Evolutionary conservation across 768 basidiomycete genomes (phyloP).

Genomic region (Cubamyces lactineus): DNA sequence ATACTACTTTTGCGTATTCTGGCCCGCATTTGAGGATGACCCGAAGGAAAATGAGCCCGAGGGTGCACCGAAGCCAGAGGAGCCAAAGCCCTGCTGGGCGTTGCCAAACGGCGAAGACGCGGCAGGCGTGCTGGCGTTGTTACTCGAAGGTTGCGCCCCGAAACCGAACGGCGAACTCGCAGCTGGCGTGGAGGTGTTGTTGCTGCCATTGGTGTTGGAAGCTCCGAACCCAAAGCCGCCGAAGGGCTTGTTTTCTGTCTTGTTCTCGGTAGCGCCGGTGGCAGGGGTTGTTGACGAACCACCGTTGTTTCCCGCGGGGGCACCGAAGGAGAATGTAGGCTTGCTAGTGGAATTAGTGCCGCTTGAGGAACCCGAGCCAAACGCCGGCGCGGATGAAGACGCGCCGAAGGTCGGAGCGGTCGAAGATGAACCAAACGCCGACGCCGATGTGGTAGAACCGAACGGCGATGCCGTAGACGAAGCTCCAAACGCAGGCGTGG

Average conservation of each 20-base stretch:
- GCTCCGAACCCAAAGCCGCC: slow-evolving; percentile 24
- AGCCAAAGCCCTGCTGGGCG: background rate
- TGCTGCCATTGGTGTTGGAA: background rate
- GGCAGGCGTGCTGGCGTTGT: slow-evolving; percentile 1
- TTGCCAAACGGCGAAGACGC: slow-evolving; percentile 19
- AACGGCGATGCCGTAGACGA: slow-evolving; percentile 3
- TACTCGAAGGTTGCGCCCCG: slow-evolving; percentile 12
- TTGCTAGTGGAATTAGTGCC: slow-evolving; percentile 8
- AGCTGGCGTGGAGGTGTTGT: slow-evolving; percentile 9
- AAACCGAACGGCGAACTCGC: slow-evolving; percentile 11
- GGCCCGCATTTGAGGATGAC: slow-evolving; percentile 10
- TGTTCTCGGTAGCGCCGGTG: background rate
- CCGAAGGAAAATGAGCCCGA: slow-evolving; percentile 17
- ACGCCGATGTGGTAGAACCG: background rate
- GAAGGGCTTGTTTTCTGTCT: slow-evolving; percentile 12
- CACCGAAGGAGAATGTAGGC: slow-evolving; percentile 23
- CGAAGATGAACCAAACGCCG: slow-evolving; percentile 1
- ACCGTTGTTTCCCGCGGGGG: background rate
- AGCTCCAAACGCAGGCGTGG: background rate
- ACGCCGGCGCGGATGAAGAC: slow-evolving; percentile 21
- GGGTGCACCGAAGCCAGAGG: slow-evolving; percentile 20
- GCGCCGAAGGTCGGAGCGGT: slow-evolving; percentile 29
- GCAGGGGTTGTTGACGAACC: slow-evolving; percentile 1
- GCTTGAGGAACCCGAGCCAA: slow-evolving; percentile 6
- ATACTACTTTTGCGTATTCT: slow-evolving; percentile 26